Evolutionary conservation across 179 eudicot species (phyloP), one percentile per base, ranked within the genome.

Genomic region (Amaranthus tricolor): DNA sequence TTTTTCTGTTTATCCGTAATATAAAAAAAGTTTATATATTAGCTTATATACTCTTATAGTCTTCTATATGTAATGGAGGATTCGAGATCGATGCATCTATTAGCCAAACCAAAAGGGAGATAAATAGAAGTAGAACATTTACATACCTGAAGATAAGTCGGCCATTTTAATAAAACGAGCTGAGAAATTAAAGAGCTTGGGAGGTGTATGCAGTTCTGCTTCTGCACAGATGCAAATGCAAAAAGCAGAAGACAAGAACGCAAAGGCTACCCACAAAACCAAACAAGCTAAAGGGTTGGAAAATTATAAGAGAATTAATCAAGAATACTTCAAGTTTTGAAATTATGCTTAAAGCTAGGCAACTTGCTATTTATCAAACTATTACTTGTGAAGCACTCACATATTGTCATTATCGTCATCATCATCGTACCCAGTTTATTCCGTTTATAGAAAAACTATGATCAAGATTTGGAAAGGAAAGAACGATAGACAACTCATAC

Each of bases 351-450:
- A 13, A 68, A 51, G n/a, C n/a, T 31, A 31, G 3, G 40, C 9
- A 66, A 66, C 14, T 17, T 19, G 20, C 8, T 65, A 16, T 50
- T n/a, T 66, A 47, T 44, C 16, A 56, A 44, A 71, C 17, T 16
- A 24, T 75, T 63, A 75, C 66, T 44, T 75, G 78, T 47, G 20
- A 12, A 55, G 66, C 78, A 75, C 77, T 74, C 40, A 1, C 3
- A 31, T 31, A 31, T 31, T 31, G 40, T 31, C n/a, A n/a, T n/a
- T 31, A 2, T 31, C 2, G 40, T 31, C 4, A 4, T 2, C 40
- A 2, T 31, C 40, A 24, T 24, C 31, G 2, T 24, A 24, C 2
- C 2, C 31, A 24, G 31, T 24, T 1, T 24, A 24, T 24, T 24
- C 0, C 31, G 31, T 2, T 24, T 2, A 31, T 31, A 31, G 3